A percentile compares a stretch with the other conserved stretches of the same genome.
Conservation (phyloP, 192 early-diverging fungal species). For the Coemansia sp. region DNA sequence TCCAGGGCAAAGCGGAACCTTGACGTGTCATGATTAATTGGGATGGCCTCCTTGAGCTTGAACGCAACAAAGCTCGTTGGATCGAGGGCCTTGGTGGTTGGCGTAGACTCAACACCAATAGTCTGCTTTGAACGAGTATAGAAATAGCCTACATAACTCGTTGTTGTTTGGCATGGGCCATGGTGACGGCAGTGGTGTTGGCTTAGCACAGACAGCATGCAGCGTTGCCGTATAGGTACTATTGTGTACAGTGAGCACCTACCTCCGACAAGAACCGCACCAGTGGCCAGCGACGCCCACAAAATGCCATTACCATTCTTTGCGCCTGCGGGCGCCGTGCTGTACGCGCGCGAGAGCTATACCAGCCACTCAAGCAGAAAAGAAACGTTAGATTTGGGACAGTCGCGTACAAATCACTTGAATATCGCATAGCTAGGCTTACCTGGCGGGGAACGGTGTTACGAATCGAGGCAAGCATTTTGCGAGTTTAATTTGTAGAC, state of each 20-base stretch:
- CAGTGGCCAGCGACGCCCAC: conserved; percentile 44
- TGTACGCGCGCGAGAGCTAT: conserved; percentile 49
- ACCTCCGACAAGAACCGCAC: conserved; percentile 47
- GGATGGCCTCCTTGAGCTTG: conserved; percentile 45
- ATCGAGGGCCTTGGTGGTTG: conserved; percentile 35
- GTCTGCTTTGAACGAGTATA: conserved; percentile 37
- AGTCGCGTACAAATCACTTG: not conserved
- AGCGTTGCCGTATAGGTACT: not conserved
- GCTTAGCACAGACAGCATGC: not conserved
- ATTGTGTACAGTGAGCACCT: conserved; percentile 8
- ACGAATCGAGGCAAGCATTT: conserved; percentile 43
- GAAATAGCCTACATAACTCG: conserved; percentile 29
- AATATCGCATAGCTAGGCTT: not conserved
- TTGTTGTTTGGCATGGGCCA: conserved; percentile 5
- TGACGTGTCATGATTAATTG: conserved; percentile 70
- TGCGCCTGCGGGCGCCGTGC: conserved; percentile 21
- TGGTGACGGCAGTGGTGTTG: conserved; percentile 1
- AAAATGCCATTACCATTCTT: conserved; percentile 31
- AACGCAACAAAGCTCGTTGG: conserved; percentile 45
- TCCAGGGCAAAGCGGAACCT: conserved; percentile 68
- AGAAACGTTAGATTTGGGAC: not conserved
- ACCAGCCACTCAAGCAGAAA: not conserved
- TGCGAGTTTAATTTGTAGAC: not conserved
- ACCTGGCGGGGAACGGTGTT: conserved; percentile 40
- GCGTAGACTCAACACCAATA: not conserved